Evolutionary conservation across 2,329 filamentous ascomycete genomes (phyloP), one percentile per base, ranked within the genome.

Genomic region (Pseudogymnoascus sp.): DNA sequence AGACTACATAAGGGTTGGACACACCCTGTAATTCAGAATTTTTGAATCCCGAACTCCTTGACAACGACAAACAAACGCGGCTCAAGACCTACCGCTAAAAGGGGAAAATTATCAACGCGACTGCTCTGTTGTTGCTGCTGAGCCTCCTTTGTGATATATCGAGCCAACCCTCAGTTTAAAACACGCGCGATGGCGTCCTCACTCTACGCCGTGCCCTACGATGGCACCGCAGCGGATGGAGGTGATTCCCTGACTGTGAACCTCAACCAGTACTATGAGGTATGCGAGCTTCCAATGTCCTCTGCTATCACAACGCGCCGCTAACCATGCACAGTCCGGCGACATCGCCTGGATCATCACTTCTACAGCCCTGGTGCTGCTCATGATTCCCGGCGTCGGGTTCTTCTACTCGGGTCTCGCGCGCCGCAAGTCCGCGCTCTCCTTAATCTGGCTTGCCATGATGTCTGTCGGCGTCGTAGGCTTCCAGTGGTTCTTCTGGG

Each of bases 331-430:
- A 4, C 68, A 91, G 88, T 80, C 87, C 64, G 91, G 91, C 72
- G 90, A 96, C 77, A 89, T 95, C 67, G 88, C 86, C 62, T 96
- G 89, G 89, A 86, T 95, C 76, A 85, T 96, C 68, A 88, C 85
- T 19, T 81, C 89, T 29, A 92, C 91, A 1, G 91, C 90, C 6
- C 81, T 96, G 61, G 91, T 96, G 61, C 78, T 95, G 69, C 84
- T 96, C 69, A 96, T 96, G 92, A 91, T 96, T 77, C 92, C 92
- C 2, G 92, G 92, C 68, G 91, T 96, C 69, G 92, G 72, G 26
- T 95, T 96, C 82, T 96, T 96, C 81, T 96, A 96, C 78, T 95
- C 91, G 11, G 92, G 92, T 65, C 85, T 96, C 19, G 91, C 92
- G 19, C 87, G 92, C 65, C 83, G 92, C 72, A 96, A 96, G 78